Evolutionary conservation across 208 protist genomes (phyloP), one percentile per base, ranked within the genome.

Genomic region (Leishmania lainsoni): DNA sequence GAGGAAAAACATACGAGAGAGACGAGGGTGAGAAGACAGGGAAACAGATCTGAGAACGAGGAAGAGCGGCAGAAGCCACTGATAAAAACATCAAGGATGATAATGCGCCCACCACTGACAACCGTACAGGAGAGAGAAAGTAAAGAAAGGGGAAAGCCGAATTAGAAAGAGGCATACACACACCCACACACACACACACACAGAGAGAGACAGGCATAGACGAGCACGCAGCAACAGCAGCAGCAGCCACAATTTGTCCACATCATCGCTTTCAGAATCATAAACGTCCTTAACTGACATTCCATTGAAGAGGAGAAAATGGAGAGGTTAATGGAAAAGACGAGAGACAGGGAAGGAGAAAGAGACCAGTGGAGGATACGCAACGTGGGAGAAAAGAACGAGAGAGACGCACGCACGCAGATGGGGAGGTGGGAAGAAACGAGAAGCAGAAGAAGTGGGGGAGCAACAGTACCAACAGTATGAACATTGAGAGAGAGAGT

Each of bases 131-230:
- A 72, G 5, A 70, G 45, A 68, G 63, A 78, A 39, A 80, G 66
- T n/a, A 79, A 79, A 71, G 42, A 49, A 79, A 81, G 56, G 48
- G 45, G 9, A 70, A 68, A 8, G 22, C 17, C 14, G 14, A 35
- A 5, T 8, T 10, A 14, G 22, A 20, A 68, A 14, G 17, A 65
- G 26, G 9, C 14, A 26, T 29, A 70, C 32, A 70, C 29, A 72
- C 68, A 8, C 16, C 12, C 16, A 70, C 39, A 45, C 75, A 22
- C 26, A 54, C 26, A 54, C 74, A 80, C 45, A 35, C 32, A 66
- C 56, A 61, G 20, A 26, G 35, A 70, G 4, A 70, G 12, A 72
- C 66, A 51, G 5, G 14, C 16, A 70, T 20, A 45, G n/a, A n/a
- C n/a, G n/a, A n/a, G n/a, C n/a, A n/a, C n/a, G 59, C 59, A 66